A percentile compares a stretch with the other conserved stretches of the same genome.
phyloP scores from a whole-genome alignment of 345 rosid species.

The Pistacia atlantica region DNA sequence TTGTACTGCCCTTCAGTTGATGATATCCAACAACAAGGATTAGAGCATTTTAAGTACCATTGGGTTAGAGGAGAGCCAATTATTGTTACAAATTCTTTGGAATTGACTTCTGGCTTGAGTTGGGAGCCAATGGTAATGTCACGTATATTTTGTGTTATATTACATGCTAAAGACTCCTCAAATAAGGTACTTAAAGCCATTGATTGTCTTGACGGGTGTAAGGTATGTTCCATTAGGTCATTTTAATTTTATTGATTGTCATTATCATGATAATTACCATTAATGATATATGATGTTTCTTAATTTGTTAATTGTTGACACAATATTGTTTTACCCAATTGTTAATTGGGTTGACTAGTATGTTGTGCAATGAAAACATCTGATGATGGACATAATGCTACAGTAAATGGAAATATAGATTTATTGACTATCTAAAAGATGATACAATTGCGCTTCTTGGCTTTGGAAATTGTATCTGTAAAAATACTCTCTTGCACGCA shows the following conservation, averaged over 20 bases:
- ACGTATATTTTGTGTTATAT: constrained; percentile 55
- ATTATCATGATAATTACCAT: neutral
- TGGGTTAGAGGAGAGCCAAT: constrained; percentile 85
- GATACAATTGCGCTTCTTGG: neutral
- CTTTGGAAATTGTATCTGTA: neutral
- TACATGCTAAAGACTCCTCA: constrained; percentile 2
- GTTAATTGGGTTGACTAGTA: neutral
- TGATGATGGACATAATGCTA: too few species aligned
- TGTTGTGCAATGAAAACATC: neutral
- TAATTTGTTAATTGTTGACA: neutral
- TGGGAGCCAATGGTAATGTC: constrained; percentile 91
- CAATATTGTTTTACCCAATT: neutral
- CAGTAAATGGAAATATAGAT: too few species aligned
- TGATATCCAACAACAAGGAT: constrained; percentile 37
- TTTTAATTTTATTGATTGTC: neutral
- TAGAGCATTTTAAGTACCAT: constrained; percentile 73
- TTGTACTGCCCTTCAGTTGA: constrained; percentile 58
- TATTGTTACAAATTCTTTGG: constrained; percentile 59
- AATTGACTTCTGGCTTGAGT: constrained; percentile 62
- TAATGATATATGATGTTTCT: neutral
- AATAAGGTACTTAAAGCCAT: constrained; percentile 46
- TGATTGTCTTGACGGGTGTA: constrained; percentile 66
- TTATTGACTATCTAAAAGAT: neutral
- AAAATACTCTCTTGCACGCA: neutral
- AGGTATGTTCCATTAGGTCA: constrained; percentile 3